Evolutionary conservation across 352 stramenopile species (phyloP), one percentile per base, ranked within the genome.

Genomic region (Thraustochytrium striatum): DNA sequence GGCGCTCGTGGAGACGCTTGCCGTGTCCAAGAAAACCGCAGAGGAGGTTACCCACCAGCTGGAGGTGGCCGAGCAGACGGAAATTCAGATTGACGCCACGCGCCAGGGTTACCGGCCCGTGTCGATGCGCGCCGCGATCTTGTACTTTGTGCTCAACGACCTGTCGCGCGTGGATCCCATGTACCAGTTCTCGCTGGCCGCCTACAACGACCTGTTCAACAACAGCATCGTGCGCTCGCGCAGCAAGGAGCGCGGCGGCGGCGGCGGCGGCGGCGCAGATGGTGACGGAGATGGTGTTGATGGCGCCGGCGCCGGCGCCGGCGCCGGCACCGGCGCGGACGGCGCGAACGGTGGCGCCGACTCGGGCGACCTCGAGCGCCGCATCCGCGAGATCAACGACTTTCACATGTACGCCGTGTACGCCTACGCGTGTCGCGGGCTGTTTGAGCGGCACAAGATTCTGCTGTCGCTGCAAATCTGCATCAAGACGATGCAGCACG

Each of bases 161-260:
- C 92, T 98, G 87, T 90, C 90, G 9, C 91, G 87, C 35, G 92
- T 98, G 0, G 94, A 98, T 59, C 90, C 93, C 5, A 98, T 98
- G 94, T 98, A 98, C 84, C 93, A 98, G 82, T 98, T 97, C 79
- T 97, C 91, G 7, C 85, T 98, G 16, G 94, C 97, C 55, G 89
- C 91, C 0, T 98, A 98, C 78, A 89, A 97, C 21, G 90, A 92
- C 32, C 82, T 98, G 32, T 98, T 98, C 84, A 92, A 97, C 52
- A 86, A 94, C 39, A 97, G 90, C 25, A 97, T 98, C 58, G 83
- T 93, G 16, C 87, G 89, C 21, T 75, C 52, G 32, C 43, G 61
- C 39, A 58, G 36, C 3, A 70, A 82, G 55, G 44, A 79, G 30
- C 1, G 28, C 50, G 69, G 50, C 2, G 62, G 62, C 32, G 52